phyloP scores from a whole-genome alignment of 805 yeast genomes.

The Yarrowia deformans region DNA sequence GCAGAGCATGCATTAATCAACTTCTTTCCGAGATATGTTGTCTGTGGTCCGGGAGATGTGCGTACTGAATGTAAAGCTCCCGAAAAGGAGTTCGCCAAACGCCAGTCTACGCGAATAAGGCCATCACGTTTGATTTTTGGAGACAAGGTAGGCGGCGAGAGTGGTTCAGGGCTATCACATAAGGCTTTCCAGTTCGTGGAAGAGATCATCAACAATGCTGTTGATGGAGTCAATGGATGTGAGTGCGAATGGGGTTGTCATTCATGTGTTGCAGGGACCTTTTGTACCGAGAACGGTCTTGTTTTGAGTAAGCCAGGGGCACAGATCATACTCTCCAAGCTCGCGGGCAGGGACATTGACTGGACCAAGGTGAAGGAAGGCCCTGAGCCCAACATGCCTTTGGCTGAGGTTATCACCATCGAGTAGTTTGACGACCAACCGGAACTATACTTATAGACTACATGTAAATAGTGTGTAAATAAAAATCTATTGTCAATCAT shows the following conservation, averaged over 20 bases:
- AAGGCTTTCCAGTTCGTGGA: conserved; percentile 83
- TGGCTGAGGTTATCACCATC: conserved; percentile 13
- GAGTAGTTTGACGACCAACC: background rate
- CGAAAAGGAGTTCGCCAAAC: conserved; percentile 86
- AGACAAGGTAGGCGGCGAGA: conserved; percentile 81
- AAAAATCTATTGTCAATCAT: background rate
- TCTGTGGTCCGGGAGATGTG: conserved; percentile 71
- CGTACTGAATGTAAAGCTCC: conserved; percentile 97
- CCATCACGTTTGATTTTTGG: conserved; percentile 88
- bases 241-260: conserved; percentile 73
- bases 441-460: background rate
- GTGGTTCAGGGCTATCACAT: conserved; percentile 79
- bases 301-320: conserved; percentile 92
- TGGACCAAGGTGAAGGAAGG: conserved; percentile 53
- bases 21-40: conserved; percentile 73
- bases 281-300: conserved; percentile 79
- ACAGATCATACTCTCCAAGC: conserved; percentile 64
- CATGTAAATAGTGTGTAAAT: background rate
- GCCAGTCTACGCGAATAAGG: conserved; percentile 73
- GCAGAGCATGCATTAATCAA: conserved; percentile 91
- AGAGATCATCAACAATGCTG: conserved; percentile 57
- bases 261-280: conserved; percentile 81
- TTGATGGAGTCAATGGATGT: conserved; percentile 68
- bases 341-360: conserved; percentile 64
- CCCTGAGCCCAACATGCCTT: conserved; percentile 49